Evolutionary conservation across 2,329 filamentous ascomycete species (phyloP), one percentile per base, ranked within the genome.

Genomic region (Colletotrichum euphorbiae): DNA sequence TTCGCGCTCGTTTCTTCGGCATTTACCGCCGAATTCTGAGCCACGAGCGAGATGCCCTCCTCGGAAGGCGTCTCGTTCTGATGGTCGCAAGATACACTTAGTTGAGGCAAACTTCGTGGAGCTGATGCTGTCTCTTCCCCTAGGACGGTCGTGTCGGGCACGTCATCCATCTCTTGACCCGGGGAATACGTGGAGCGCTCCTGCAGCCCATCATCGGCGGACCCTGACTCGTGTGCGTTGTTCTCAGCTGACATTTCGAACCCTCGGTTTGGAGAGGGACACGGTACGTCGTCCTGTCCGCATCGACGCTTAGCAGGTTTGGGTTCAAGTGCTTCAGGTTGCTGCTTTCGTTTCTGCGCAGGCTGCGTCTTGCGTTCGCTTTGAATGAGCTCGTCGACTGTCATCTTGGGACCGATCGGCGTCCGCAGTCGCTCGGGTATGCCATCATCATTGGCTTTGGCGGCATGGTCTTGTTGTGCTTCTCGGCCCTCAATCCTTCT

Each of bases 321-420:
- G 11, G 21, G n/a, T n/a, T 48, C 38, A 4, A 31, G 13, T 4
- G 38, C 12, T 3, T 40, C 48, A 3, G 28, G 15, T 9, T 40
- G 17, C 7, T 12, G 11, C 42, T 40, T 67, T 21, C 63, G 57
- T 50, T 67, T 67, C 31, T 52, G 63, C 12, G 17, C 17, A n/a
- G 33, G 13, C 8, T 8, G 28, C 28, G 28, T 28, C 6, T 51
- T 33, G 9, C 42, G 42, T 17, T 48, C 24, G 13, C 19, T 40
- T 13, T 62, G 28, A 19, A 61, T 54, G 19, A 61, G 56, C 15
- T 66, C 46, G 21, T 66, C 56, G 56, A 61, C 19, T 31, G 57
- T 48, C 15, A 33, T 21, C 28, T 43, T 28, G 9, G 15, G 15
- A 6, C 42, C 19, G 3, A 12, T 13, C 17, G 24, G n/a, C 6